Percentiles rank a stretch among this genome's conserved stretches.
Conservation (phyloP, 1,284 basidiomycete genomes). For the Polyporus tsugae region DNA sequence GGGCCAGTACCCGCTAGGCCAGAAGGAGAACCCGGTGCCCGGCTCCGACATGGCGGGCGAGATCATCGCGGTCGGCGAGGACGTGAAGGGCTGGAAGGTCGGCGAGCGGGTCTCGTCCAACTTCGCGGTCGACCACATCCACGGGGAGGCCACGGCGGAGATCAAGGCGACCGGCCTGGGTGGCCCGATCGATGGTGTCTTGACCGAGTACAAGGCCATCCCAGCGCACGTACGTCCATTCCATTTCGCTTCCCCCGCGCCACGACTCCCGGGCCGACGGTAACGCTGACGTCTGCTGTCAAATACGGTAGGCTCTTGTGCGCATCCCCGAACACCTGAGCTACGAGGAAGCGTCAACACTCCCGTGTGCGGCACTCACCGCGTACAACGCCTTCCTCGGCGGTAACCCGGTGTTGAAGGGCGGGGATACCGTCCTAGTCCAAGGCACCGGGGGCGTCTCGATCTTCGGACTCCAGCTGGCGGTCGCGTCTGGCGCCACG, state of each 20-base stretch:
- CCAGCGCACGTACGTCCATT: slow-evolving; percentile 39
- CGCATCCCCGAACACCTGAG: slow-evolving; percentile 44
- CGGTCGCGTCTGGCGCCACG: slow-evolving; percentile 48
- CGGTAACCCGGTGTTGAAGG: slow-evolving; percentile 41
- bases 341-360: slow-evolving; percentile 46
- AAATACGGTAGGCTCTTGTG: slow-evolving; percentile 36
- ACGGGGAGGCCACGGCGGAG: slow-evolving; percentile 27
- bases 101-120: slow-evolving; percentile 62
- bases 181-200: slow-evolving; percentile 59
- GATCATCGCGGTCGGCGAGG: slow-evolving; percentile 59
- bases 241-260: slow-evolving; percentile 54
- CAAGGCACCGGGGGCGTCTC: slow-evolving; percentile 51
- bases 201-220: slow-evolving; percentile 57
- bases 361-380: slow-evolving; percentile 46
- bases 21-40: slow-evolving; percentile 52
- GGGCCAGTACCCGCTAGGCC: slow-evolving; percentile 42
- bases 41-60: slow-evolving; percentile 72
- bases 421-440: slow-evolving; percentile 44
- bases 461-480: slow-evolving; percentile 49
- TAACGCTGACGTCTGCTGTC: background rate
- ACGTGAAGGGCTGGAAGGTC: slow-evolving; percentile 48
- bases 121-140: slow-evolving; percentile 33
- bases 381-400: slow-evolving; percentile 50
- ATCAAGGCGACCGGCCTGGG: slow-evolving; percentile 52
- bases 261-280: background rate